Base-by-base conservation (phyloP, 2,329 filamentous ascomycete genomes). In the Xylariomycetidae sp. region DNA sequence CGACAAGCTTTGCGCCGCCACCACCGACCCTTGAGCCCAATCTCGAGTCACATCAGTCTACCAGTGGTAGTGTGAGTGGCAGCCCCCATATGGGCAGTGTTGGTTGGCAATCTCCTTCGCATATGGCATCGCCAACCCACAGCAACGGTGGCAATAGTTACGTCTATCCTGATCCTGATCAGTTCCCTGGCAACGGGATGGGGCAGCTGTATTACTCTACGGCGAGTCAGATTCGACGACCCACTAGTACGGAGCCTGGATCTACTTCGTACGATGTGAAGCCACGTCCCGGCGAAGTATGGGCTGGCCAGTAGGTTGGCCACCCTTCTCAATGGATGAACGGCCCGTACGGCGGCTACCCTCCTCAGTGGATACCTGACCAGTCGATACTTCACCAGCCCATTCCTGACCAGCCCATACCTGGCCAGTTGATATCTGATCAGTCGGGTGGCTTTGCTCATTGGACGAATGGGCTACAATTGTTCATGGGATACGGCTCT, bases 101-200 rank as follows among this genome's bases (percentile, higher is more conserved):
- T 42, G 85, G 86, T 34, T 96, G 90, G 89, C 85, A 88, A 46
- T 94, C 88, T 4, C 88, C 88, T 4, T 78, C 81, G 3, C 85
- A 89, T 46, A 77, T 79, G 44, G 74, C 75, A 19, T 79, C 88
- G 45, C 79, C 83, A 8, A 82, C 84, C 7, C 84, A 88, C 41
- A 70, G 65, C 50, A 66, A 62, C 19, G 63, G 67, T 27, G 76
- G 73, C 27, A 78, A 75, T 31, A 70, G 70, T 42, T 89, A 88
- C 44, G 80, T 85, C 41, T 95, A 94, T 54, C 79, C 83, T 6
- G 94, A 96, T 48, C 85, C 87, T 0, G 88, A 94, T 48, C 77
- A 78, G 16, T 72, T 73, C 22, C 72, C 76, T 31, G 71, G 72
- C 25, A 69, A 70, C 20, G 50, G 62, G 4, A 71, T 80, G 55